Base-by-base conservation (phyloP, 2,329 filamentous ascomycete species). In the Fusarium austroafricanum region DNA sequence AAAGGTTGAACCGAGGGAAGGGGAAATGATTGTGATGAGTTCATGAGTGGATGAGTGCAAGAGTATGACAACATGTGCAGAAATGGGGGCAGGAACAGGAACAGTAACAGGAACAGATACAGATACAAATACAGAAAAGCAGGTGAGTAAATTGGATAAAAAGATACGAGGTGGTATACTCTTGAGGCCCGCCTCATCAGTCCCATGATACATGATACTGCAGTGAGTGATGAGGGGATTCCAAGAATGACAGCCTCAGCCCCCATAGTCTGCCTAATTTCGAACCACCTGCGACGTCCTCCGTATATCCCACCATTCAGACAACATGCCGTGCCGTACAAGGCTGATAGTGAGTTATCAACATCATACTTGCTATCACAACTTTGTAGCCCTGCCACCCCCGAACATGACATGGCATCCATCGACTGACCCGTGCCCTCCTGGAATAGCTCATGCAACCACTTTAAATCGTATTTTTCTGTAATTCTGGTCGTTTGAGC, bases 181-280 rank as follows among this genome's bases (percentile, higher is more conserved):
- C 18, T 52, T 52, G 52, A 49, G 43, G 42, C 45, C 50, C 39
- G 37, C 44, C 33, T 33, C 21, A 26, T 50, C 21, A 52, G 55
- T 55, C 65, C 44, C 53, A 53, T 65, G 42, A 68, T 70, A 39
- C 23, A 5, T 8, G 8, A 3, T 26, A 37, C 29, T 33, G 18
- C 14, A 55, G 50, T 37, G 40, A 55, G 50, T 39, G 45, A 68
- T 52, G 55, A 53, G 28, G 50, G 45, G 59, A 58, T 20, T 59
- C 40, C 31, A 57, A 65, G 39, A 65, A 45, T 62, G 54, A 60
- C 35, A 56, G 17, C 58, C 62, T 60, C 58, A 70, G 65, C 67
- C 67, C 61, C 67, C 67, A 70, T 47, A 42, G 50, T 65, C 63
- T 70, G 67, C 67, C 67, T 68, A 70, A 68, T 56, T 63, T 46